A percentile compares a stretch with the other conserved stretches of the same genome.
phyloP scores from a whole-genome alignment of 169 alveolate genomes.

The Plasmodium gaboni region DNA sequence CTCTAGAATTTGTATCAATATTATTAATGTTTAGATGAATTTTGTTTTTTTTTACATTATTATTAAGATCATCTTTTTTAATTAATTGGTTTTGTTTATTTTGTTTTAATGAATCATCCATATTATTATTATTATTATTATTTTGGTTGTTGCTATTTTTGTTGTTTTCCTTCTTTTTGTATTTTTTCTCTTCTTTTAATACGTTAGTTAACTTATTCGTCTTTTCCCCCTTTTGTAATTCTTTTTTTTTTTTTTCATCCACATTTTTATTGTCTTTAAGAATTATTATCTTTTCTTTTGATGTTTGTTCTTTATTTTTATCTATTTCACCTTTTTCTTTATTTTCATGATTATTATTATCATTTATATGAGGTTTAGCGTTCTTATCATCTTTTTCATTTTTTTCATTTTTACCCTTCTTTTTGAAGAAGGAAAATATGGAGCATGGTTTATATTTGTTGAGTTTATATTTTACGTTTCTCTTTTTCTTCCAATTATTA shows the following conservation, averaged over 20 bases:
- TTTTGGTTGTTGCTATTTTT: too few species aligned
- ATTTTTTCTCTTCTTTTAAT: not conserved
- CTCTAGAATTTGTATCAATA: slow-evolving; percentile 8
- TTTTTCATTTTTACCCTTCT: slow-evolving; percentile 1
- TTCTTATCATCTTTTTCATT: not conserved
- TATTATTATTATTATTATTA: not conserved
- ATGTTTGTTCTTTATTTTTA: not conserved
- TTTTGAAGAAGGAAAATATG: not conserved
- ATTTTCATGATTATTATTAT: not conserved
- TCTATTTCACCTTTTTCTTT: not conserved
- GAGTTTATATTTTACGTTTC: not conserved
- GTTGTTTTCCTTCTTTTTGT: too few species aligned
- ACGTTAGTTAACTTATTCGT: not conserved
- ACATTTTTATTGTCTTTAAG: not conserved
- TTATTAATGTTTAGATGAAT: not conserved
- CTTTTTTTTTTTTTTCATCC: not conserved
- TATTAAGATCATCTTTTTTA: not conserved
- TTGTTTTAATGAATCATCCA: not conserved
- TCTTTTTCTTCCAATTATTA: slow-evolving; percentile 7
- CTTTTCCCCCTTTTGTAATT: not conserved
- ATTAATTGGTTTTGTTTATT: not conserved
- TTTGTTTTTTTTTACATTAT: not conserved
- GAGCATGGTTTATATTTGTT: not conserved
- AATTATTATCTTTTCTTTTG: not conserved
- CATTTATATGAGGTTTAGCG: not conserved